Evolutionary conservation across 495 filamentous ascomycete species (phyloP), one percentile per base, ranked within the genome.

Genomic region (Platismatia glauca): DNA sequence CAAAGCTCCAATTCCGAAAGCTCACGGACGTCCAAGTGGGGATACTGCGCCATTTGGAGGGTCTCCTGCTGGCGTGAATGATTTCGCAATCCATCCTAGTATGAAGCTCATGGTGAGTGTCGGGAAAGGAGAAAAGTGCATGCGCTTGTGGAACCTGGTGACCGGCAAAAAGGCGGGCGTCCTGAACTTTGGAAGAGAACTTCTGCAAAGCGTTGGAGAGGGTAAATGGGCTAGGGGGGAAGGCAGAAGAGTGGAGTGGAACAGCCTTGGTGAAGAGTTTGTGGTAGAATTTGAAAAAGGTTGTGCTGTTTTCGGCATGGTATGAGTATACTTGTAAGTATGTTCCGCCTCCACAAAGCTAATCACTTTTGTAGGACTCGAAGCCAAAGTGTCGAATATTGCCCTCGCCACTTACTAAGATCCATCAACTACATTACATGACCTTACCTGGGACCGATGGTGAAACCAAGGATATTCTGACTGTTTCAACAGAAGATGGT

Each of bases 41-140:
- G 94, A 97, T 71, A 97, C 94, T 8, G 90, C 90, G 2, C 86
- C 84, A 18, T 77, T 84, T n/a, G 94, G 89, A 15, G 89, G 84
- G 16, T 82, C 85, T n/a, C 91, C 92, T 4, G 80, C 85, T n/a
- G 94, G 94, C 16, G 83, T 99, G 53, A 97, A 96, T 69, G 91
- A 91, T 71, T 90, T 97, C 76, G 91, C 95, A 15, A 85, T 97
- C 7, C 95, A 99, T 69, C 95, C 94, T 5, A 91, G 87, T 74
- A 89, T 91, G 82, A 97, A 97, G 77, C 81, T 99, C 59, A 94
- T 96, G 85, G 80, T 99, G 55, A 91, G 84, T 68, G 91, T 97
- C 6, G 85, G 88, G 34, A 88, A 85, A 64, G 91, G 91, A 46
- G 95, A 97, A 78, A 82, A 84, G 59, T 91, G 84, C 68, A 91